Percentiles rank a stretch among this genome's conserved stretches.
phyloP scores from a whole-genome alignment of 2,329 filamentous ascomycete species.

The Spiromastix sp. region DNA sequence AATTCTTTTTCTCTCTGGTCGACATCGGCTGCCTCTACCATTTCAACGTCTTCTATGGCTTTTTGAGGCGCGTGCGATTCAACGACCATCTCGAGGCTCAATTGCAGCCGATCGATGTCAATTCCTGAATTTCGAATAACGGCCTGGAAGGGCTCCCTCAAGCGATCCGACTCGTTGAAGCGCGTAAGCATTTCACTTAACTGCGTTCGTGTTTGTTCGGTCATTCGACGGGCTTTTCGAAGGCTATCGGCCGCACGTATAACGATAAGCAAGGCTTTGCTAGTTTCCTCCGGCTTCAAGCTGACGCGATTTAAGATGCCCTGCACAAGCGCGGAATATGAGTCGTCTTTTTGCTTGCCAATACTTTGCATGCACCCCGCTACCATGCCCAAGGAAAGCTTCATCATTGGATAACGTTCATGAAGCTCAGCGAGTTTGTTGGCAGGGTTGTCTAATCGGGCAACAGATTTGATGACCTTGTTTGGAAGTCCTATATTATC shows the following conservation, averaged over 20 bases:
- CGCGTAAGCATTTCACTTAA: slow-evolving; percentile 57
- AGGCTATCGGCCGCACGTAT: slow-evolving; percentile 31
- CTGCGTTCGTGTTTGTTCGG: slow-evolving; percentile 46
- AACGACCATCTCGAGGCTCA: slow-evolving; percentile 62
- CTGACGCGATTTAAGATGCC: slow-evolving; percentile 24
- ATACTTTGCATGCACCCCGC: slow-evolving; percentile 23
- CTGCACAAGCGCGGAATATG: slow-evolving; percentile 38
- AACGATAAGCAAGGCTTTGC: slow-evolving; percentile 23
- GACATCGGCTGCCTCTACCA: slow-evolving; percentile 32
- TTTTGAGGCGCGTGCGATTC: slow-evolving; percentile 46
- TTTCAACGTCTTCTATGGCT: slow-evolving; percentile 40
- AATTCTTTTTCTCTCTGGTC: slow-evolving; percentile 21
- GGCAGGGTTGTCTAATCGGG: slow-evolving; percentile 24
- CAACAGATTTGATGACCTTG: slow-evolving; percentile 51
- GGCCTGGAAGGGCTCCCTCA: slow-evolving; percentile 55
- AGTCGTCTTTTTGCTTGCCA: slow-evolving; percentile 22
- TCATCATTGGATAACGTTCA: slow-evolving; percentile 22
- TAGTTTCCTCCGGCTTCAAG: slow-evolving; percentile 21
- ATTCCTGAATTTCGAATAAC: slow-evolving; percentile 57
- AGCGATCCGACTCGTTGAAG: slow-evolving; percentile 50
- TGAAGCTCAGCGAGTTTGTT: slow-evolving; percentile 24
- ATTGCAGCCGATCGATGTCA: slow-evolving; percentile 64
- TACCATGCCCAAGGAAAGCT: slow-evolving; percentile 28
- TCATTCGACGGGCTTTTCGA: slow-evolving; percentile 32
- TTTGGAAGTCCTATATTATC: slow-evolving; percentile 58